Conservation (phyloP, 148 eudicot genomes). For the Arctostaphylos glauca region DNA sequence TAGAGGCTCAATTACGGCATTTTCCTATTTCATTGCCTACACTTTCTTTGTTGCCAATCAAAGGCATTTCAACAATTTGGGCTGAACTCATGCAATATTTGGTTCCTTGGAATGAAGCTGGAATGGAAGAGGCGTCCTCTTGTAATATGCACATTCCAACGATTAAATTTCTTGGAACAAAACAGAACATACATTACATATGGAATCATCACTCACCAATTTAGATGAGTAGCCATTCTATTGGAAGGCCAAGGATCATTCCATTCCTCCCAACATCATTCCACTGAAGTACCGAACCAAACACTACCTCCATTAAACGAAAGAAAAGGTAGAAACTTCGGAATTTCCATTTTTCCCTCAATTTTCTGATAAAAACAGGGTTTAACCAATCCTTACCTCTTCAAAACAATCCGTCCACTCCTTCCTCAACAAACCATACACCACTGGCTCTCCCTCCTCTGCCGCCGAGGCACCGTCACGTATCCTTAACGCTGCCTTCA, state of each 20-base stretch:
- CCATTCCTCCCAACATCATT: neutral
- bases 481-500: constrained; percentile 57
- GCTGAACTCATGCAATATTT: neutral
- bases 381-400: constrained; percentile 39
- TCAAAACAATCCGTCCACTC: constrained; percentile 78
- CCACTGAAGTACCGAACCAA: neutral
- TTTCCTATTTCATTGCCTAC: constrained; percentile 11
- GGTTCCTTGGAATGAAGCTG: neutral
- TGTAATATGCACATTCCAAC: neutral
- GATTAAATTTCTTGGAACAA: neutral
- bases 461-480: constrained; percentile 28
- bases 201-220: neutral
- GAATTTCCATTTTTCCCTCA: constrained; percentile 8
- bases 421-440: constrained; percentile 59
- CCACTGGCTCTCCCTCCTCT: constrained; percentile 53
- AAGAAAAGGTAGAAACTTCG: constrained; percentile 10
- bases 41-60: neutral
- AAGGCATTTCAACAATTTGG: neutral
- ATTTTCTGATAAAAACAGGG: constrained; percentile 5
- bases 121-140: neutral
- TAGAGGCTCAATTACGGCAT: neutral
- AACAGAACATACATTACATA: neutral
- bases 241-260: neutral
- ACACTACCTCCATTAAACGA: neutral
- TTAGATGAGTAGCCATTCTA: neutral